These are phyloP conservation scores for Erysimum pusillum DNA, from an alignment of 441 rosid species.

Conservation along the genomic window DNA sequence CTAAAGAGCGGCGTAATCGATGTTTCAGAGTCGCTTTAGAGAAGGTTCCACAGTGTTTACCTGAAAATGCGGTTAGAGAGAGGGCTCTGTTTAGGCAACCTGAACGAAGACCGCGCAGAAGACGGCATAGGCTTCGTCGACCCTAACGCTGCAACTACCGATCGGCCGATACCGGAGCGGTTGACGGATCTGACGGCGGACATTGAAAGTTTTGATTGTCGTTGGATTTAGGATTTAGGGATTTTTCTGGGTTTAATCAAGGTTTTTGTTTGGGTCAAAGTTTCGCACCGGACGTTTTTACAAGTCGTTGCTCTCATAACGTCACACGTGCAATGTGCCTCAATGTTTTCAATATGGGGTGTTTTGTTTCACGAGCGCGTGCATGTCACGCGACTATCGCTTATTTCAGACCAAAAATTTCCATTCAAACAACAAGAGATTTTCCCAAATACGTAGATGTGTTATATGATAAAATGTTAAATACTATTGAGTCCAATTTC, in stretches of 20 bases:
- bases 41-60: constrained; percentile 45
- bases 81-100: constrained; percentile 59
- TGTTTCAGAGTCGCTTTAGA: neutral
- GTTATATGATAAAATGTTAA: neutral
- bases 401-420: neutral
- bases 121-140: constrained; percentile 46
- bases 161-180: constrained; percentile 62
- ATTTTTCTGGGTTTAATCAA: neutral
- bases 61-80: constrained; percentile 69
- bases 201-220: constrained; percentile 34
- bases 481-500: neutral
- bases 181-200: constrained; percentile 75
- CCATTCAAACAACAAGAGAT: neutral
- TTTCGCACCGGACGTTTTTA: neutral
- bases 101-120: constrained; percentile 54
- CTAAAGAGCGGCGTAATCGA: neutral
- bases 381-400: neutral
- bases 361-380: neutral
- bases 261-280: neutral
- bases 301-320: neutral
- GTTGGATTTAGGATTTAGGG: constrained; percentile 8
- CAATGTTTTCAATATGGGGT: too few relatives aligned
- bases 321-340: neutral
- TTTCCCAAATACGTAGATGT: neutral
- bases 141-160: constrained; percentile 44